Evolutionary conservation across 352 stramenopile genomes (phyloP).

Genomic region (Phytophthora cactorum): DNA sequence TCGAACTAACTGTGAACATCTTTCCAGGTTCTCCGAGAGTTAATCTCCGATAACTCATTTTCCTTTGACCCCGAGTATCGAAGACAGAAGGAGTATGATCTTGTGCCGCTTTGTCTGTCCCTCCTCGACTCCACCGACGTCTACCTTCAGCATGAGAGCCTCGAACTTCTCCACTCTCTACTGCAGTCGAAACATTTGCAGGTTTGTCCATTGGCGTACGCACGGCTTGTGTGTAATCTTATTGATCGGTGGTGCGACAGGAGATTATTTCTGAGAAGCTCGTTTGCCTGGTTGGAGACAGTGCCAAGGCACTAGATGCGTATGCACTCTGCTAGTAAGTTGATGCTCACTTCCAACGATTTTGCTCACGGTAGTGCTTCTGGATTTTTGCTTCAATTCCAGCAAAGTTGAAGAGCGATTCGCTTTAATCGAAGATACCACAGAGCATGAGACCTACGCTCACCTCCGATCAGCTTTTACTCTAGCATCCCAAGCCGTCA

Average conservation of each 20-base stretch:
- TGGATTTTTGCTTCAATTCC: conserved; percentile 1
- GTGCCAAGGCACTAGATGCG: conserved; percentile 45
- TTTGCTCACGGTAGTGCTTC: conserved; percentile 2
- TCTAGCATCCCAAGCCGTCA: conserved; percentile 51
- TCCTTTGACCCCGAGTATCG: conserved; percentile 52
- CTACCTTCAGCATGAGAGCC: conserved; percentile 61
- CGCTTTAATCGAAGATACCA: conserved; percentile 39
- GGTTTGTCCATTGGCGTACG: conserved; percentile 25
- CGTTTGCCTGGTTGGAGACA: conserved; percentile 42
- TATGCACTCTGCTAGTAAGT: conserved; percentile 25
- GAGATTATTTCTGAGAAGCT: conserved; percentile 46
- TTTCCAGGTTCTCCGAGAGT: conserved; percentile 54
- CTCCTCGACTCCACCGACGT: conserved; percentile 46
- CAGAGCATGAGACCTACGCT: conserved; percentile 59
- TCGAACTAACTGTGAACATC: conserved; percentile 1
- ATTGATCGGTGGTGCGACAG: conserved; percentile 24
- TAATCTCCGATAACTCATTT: conserved; percentile 61
- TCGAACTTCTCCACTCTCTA: conserved; percentile 63
- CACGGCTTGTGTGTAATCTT: neutral
- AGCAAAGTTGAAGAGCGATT: conserved; percentile 49
- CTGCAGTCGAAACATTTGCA: conserved; percentile 44
- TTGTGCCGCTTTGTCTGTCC: conserved; percentile 43
- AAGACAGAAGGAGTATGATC: conserved; percentile 35
- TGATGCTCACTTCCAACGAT: neutral
- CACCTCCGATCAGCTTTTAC: conserved; percentile 64